Conservation (phyloP, 163 green algal genomes). For the Chlamydomonas reinhardtii region DNA sequence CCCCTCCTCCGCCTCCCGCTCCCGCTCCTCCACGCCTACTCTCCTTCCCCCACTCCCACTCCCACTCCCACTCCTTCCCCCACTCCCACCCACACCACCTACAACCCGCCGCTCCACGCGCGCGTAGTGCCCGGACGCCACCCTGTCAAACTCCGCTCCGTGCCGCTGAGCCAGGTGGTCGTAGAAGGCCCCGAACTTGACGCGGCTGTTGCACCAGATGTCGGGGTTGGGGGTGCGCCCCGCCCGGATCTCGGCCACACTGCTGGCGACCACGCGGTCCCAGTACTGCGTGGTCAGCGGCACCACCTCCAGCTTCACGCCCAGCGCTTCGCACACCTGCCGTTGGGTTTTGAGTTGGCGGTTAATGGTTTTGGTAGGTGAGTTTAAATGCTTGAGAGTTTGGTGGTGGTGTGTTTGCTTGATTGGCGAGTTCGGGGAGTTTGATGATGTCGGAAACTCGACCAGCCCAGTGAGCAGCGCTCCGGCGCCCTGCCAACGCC, state of each 20-base stretch:
- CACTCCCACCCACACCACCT: neutral
- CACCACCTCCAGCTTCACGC: constrained; percentile 81
- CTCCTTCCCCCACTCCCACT: neutral
- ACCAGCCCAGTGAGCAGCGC: no score
- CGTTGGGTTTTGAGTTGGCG: no score
- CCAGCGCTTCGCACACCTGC: constrained; percentile 75
- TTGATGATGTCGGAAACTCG: no score
- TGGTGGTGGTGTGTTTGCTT: no score
- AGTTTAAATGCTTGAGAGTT: no score
- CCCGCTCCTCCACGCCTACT: neutral
- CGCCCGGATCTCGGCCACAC: constrained; percentile 83
- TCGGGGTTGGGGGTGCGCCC: constrained; percentile 98
- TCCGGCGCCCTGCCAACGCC: no score
- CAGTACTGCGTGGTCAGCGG: constrained; percentile 83
- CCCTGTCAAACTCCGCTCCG: constrained; percentile 50
- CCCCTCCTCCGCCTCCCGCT: neutral
- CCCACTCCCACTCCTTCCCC: constrained; percentile 20
- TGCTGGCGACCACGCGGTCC: constrained; percentile 90
- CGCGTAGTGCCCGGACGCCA: constrained; percentile 98
- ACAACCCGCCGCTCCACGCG: constrained; percentile 40
- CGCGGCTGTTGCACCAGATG: constrained; percentile 96
- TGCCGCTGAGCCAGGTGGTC: constrained; percentile 73
- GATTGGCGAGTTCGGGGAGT: no score
- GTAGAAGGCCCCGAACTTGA: constrained; percentile 98
- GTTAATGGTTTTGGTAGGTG: no score